Evolutionary conservation across 176 grass and related monocot genomes (phyloP).

Genomic region (Carex myosuroides): DNA sequence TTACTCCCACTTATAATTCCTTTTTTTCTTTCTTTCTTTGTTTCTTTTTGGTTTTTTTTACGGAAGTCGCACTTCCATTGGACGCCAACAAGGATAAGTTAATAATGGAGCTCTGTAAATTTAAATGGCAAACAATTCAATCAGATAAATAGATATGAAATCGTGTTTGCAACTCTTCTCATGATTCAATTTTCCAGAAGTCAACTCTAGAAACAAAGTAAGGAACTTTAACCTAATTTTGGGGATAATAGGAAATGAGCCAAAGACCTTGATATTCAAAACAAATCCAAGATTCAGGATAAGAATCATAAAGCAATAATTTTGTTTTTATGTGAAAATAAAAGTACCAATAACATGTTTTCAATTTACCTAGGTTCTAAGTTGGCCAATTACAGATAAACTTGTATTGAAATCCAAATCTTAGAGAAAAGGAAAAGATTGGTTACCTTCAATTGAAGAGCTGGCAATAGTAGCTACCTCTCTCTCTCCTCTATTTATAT

Average conservation of each 20-base stretch:
- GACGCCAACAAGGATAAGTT: not conserved
- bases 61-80: conserved; percentile 16
- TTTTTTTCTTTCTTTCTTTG: not conserved
- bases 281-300: not conserved
- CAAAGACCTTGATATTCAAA: not conserved
- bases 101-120: conserved; percentile 9
- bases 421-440: not conserved
- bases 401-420: not conserved
- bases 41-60: not conserved
- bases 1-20: not conserved
- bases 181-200: not conserved
- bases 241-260: not conserved
- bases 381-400: not conserved
- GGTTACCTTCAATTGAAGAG: conserved; percentile 10
- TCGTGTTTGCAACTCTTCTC: not conserved
- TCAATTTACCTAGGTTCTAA: not conserved
- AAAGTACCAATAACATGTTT: not conserved
- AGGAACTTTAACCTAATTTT: not conserved
- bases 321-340: not conserved
- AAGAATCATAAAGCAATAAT: not conserved
- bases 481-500: not conserved
- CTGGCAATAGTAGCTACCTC: not conserved
- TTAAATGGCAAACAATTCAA: not conserved
- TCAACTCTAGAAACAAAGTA: not conserved
- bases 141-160: not conserved